Evolutionary conservation across 257 asterid genomes (phyloP).

Genomic region (Solanum acaule): DNA sequence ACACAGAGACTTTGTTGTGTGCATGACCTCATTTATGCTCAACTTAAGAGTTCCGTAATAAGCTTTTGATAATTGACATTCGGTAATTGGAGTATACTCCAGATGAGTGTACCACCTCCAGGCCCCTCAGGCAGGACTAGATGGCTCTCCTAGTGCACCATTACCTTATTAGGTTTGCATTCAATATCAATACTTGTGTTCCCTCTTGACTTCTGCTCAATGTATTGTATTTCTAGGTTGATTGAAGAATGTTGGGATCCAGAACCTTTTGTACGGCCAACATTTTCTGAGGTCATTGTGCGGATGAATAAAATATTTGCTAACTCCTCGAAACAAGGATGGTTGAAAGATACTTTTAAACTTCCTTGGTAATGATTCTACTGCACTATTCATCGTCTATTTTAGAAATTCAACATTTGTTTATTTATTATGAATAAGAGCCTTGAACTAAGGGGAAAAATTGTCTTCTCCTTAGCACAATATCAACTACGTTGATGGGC

Average conservation of each 20-base stretch:
- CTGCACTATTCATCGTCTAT: background rate
- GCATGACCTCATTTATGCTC: background rate
- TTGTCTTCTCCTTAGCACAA: background rate
- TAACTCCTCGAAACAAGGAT: constrained; percentile 71
- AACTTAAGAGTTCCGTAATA: background rate
- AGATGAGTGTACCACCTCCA: background rate
- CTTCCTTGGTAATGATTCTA: constrained; percentile 63
- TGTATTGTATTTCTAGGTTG: constrained; percentile 40
- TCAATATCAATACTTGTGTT: background rate
- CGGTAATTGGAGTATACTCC: background rate
- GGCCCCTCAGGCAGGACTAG: background rate
- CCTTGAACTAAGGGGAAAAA: background rate
- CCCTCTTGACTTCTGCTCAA: constrained; percentile 2
- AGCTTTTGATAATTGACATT: background rate
- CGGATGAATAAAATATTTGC: constrained; percentile 59
- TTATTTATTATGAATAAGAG: background rate
- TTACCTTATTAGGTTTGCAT: background rate
- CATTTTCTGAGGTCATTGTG: constrained; percentile 59
- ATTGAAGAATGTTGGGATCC: constrained; percentile 94
- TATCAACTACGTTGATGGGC: background rate
- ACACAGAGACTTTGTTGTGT: background rate
- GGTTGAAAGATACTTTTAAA: constrained; percentile 99
- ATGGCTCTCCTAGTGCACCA: background rate
- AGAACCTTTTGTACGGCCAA: constrained; percentile 42
- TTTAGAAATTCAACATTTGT: background rate